These are phyloP conservation scores for Ilyonectria destructans DNA, from an alignment of 2,329 filamentous ascomycete species.

Conservation along the genomic window DNA sequence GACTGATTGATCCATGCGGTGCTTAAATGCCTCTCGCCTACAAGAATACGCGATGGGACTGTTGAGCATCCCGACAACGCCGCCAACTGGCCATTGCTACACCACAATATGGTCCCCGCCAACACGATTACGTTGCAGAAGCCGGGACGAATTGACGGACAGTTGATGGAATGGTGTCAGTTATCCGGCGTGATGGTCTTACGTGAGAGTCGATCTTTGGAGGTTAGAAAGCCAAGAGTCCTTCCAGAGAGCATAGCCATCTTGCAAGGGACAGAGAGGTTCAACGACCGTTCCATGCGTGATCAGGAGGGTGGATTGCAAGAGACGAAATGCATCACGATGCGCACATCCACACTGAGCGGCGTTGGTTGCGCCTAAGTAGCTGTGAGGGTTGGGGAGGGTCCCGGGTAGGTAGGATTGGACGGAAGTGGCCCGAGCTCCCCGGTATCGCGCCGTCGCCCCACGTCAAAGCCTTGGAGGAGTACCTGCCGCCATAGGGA, in stretches of 20 bases:
- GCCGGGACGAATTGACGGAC: background rate
- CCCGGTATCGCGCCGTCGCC: slow-evolving; percentile 10
- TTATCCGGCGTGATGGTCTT: background rate
- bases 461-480: slow-evolving; percentile 19
- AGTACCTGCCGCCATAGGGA: slow-evolving; percentile 11
- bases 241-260: background rate
- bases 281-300: background rate
- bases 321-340: background rate
- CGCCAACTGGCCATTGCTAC: background rate
- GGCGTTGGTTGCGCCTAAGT: no score
- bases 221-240: background rate
- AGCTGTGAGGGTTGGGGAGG: background rate
- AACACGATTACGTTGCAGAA: background rate
- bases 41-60: slow-evolving; percentile 21
- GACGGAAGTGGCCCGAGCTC: slow-evolving; percentile 29
- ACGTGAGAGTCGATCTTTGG: slow-evolving; percentile 10
- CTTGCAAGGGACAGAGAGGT: background rate
- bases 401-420: slow-evolving; percentile 15
- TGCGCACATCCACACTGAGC: no score
- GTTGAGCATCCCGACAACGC: background rate
- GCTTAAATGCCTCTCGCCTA: slow-evolving; percentile 12
- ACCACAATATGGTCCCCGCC: slow-evolving; percentile 12
- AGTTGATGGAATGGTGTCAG: background rate
- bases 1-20: background rate
- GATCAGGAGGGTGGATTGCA: background rate